phyloP scores from a whole-genome alignment of 1,284 basidiomycete species.

The Peniophora sp. region DNA sequence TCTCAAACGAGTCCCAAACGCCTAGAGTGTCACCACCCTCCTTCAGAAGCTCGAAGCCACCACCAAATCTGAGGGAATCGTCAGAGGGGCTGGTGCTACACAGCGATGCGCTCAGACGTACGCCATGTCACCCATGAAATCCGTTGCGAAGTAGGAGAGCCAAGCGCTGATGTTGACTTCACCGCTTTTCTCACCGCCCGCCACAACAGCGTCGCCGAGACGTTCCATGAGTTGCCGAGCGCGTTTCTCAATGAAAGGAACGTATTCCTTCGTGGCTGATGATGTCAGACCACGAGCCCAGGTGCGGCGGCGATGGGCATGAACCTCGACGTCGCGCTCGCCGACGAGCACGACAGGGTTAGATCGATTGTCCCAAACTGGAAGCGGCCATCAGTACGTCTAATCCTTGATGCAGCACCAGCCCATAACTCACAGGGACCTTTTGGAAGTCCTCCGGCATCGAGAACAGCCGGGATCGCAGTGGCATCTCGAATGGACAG shows the following conservation, averaged over 20 bases:
- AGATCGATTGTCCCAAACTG: conserved; percentile 4
- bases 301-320: conserved; percentile 8
- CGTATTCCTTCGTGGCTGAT: conserved; percentile 11
- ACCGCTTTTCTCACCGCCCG: neutral
- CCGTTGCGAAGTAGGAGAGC: conserved; percentile 14
- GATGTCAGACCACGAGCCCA: conserved; percentile 14
- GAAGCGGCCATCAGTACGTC: neutral
- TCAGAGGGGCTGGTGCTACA: neutral
- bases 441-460: conserved; percentile 2
- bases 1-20: conserved; percentile 5
- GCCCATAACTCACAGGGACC: conserved; percentile 1
- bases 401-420: neutral
- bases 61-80: conserved; percentile 9
- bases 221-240: conserved; percentile 1
- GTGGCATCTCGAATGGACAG: conserved; percentile 5
- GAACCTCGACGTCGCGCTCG: conserved; percentile 7
- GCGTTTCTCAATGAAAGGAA: conserved; percentile 5
- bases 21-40: conserved; percentile 8
- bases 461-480: conserved; percentile 1
- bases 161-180: conserved; percentile 6
- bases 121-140: conserved; percentile 16
- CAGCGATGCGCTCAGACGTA: conserved; percentile 3
- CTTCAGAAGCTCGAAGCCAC: conserved; percentile 12
- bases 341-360: conserved; percentile 4
- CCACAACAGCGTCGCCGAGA: neutral